These are phyloP conservation scores for Naganishia friedmannii DNA, from an alignment of 768 basidiomycete species.

Conservation along the genomic window DNA sequence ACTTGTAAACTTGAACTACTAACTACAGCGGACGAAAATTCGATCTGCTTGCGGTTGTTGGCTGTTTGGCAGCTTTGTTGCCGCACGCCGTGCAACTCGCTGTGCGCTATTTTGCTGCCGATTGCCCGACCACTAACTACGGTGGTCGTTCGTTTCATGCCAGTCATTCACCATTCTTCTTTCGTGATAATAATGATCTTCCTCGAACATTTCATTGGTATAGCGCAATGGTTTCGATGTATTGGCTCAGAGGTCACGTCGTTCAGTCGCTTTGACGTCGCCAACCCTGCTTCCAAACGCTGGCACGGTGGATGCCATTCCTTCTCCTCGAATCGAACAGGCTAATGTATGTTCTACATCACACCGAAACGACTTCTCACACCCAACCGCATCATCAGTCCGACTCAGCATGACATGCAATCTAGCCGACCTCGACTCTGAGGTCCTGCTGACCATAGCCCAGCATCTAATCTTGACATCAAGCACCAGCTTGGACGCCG, in stretches of 20 bases:
- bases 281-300: not conserved
- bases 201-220: no score
- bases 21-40: no score
- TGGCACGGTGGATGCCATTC: not conserved
- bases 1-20: no score
- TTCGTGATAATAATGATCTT: no score
- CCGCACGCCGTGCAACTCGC: no score
- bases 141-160: no score
- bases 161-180: no score
- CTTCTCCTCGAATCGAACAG: not conserved
- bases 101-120: no score
- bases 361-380: not conserved
- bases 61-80: no score
- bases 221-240: no score
- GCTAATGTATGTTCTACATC: not conserved
- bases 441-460: constrained; percentile 7
- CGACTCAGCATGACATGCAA: constrained; percentile 1
- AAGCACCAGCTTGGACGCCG: not conserved
- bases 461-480: constrained; percentile 9
- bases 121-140: no score
- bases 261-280: not conserved
- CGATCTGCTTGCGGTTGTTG: no score
- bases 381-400: not conserved
- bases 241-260: not conserved
- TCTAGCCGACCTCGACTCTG: constrained; percentile 6